phyloP scores from a whole-genome alignment of 805 yeast species.

The Ogataea thermomethanolica region DNA sequence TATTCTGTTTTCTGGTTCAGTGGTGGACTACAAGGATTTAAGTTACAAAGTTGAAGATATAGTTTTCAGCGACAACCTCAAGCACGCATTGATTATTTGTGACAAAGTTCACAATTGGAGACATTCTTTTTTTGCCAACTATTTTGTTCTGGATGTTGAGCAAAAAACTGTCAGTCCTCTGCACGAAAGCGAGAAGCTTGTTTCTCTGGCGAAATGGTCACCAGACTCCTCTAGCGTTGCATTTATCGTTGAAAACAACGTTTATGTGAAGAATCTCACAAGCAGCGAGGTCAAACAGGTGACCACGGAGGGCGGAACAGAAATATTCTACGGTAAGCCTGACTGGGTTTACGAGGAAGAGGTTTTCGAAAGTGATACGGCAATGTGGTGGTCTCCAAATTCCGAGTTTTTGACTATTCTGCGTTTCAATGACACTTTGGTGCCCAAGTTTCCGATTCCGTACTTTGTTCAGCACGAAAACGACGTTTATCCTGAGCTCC shows the following conservation, averaged over 20 bases:
- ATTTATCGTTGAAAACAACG: slow-evolving; percentile 64
- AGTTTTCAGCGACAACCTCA: slow-evolving; percentile 64
- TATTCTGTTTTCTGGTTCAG: slow-evolving; percentile 47
- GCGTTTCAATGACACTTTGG: slow-evolving; percentile 68
- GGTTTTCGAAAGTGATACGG: slow-evolving; percentile 64
- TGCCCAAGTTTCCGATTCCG: slow-evolving; percentile 70
- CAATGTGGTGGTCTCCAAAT: slow-evolving; percentile 85
- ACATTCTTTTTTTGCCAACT: slow-evolving; percentile 62
- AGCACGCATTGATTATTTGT: slow-evolving; percentile 55
- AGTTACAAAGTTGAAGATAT: slow-evolving; percentile 49
- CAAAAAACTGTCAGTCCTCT: slow-evolving; percentile 25
- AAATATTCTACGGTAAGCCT: slow-evolving; percentile 81
- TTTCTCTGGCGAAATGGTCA: slow-evolving; percentile 62
- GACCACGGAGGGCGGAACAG: slow-evolving; percentile 66
- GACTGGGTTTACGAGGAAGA: slow-evolving; percentile 97
- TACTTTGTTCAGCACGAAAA: slow-evolving; percentile 57
- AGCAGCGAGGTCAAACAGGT: slow-evolving; percentile 37
- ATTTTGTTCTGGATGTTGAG: slow-evolving; percentile 56
- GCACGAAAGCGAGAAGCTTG: slow-evolving; percentile 17
- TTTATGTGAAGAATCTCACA: slow-evolving; percentile 49
- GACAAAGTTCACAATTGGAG: slow-evolving; percentile 66
- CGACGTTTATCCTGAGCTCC: slow-evolving; percentile 55
- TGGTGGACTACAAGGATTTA: slow-evolving; percentile 38
- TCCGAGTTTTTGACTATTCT: slow-evolving; percentile 64
- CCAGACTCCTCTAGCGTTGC: slow-evolving; percentile 67